A percentile compares a stretch with the other conserved stretches of the same genome.
phyloP scores from a whole-genome alignment of 2,329 filamentous ascomycete genomes.

The Pseudogymnoascus pannorum region DNA sequence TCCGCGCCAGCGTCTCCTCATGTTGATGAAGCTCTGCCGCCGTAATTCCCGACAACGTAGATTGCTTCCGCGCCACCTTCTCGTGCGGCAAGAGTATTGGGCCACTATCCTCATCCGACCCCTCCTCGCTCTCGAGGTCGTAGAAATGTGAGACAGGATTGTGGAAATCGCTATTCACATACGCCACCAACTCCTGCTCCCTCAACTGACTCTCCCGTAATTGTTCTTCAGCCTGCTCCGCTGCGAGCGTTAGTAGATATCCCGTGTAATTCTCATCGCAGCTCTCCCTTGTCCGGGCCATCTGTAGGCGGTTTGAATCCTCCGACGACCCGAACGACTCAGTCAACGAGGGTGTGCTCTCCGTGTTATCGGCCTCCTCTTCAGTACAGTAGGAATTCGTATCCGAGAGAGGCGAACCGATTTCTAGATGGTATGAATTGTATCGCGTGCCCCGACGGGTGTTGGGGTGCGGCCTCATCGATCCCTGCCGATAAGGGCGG shows the following conservation, averaged over 20 bases:
- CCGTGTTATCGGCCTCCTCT: slow-evolving; percentile 23
- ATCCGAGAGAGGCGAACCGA: slow-evolving; percentile 39
- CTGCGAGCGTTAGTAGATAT: slow-evolving; percentile 72
- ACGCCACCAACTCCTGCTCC: slow-evolving; percentile 69
- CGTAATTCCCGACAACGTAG: background rate
- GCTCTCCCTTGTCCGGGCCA: slow-evolving; percentile 54
- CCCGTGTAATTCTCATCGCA: slow-evolving; percentile 70
- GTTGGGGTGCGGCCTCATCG: slow-evolving; percentile 35
- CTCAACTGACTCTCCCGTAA: slow-evolving; percentile 62
- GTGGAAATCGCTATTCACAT: slow-evolving; percentile 55
- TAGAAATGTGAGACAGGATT: slow-evolving; percentile 31
- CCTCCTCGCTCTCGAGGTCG: slow-evolving; percentile 26
- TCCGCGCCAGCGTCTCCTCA: slow-evolving; percentile 26
- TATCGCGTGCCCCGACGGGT: slow-evolving; percentile 34
- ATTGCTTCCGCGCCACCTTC: slow-evolving; percentile 2
- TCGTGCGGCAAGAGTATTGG: slow-evolving; percentile 17
- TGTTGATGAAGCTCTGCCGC: slow-evolving; percentile 28
- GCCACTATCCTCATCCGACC: slow-evolving; percentile 27
- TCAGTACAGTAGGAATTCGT: slow-evolving; percentile 36
- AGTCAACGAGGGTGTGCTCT: slow-evolving; percentile 26
- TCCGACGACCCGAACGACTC: slow-evolving; percentile 28
- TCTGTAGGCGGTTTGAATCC: slow-evolving; percentile 26
- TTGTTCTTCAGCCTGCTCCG: slow-evolving; percentile 71
- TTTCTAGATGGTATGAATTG: slow-evolving; percentile 35
- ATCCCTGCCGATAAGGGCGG: slow-evolving; percentile 33